Base-by-base conservation (phyloP, 306 rosid genomes). In the Rosa lucieae region DNA sequence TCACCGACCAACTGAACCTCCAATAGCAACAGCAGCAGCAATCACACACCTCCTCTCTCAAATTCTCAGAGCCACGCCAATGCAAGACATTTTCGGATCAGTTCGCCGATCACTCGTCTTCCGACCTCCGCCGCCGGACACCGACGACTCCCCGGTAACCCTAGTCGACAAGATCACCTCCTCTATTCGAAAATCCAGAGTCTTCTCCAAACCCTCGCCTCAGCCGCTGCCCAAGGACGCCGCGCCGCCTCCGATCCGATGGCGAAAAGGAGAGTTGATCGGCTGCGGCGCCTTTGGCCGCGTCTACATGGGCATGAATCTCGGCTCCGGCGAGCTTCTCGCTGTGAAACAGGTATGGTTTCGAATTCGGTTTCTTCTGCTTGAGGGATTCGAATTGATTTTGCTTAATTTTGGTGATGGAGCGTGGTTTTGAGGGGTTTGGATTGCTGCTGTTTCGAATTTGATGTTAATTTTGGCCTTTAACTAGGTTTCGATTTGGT, bases 221-320 rank as follows among this genome's bases (percentile, higher is more conserved):
- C 77, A 87, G 12, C 87, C 89, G 37, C 80, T 82, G 52, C 85
- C 63, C 3, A 88, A 82, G 80, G 94, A 88, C 11, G 51, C 67
- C 13, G 81, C 79, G 4, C 94, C 79, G 4, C 94, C 84, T 12
- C 83, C 89, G 87, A 96, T 96, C 89, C 92, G 99, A 90, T 96
- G 99, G 99, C 94, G 98, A 59, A 96, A 93, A 77, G 99, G 99
- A 39, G 99, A 96, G 85, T 88, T 96, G 90, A 93, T 96, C 78
- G 99, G 99, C 49, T 96, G 96, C 76, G 99, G 99, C 39, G 98
- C 99, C 73, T 96, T 96, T 67, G 99, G 99, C 3, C 97, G 92
- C n/a, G 99, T 96, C 35, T 96, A 96, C 77, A 95, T 96, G 92
- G 99, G 99, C 49, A 96, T 96, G 99, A 96, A 96, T 85, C 98